Conservation (phyloP, 2,329 filamentous ascomycete species). For the Fonsecaea erecta region DNA sequence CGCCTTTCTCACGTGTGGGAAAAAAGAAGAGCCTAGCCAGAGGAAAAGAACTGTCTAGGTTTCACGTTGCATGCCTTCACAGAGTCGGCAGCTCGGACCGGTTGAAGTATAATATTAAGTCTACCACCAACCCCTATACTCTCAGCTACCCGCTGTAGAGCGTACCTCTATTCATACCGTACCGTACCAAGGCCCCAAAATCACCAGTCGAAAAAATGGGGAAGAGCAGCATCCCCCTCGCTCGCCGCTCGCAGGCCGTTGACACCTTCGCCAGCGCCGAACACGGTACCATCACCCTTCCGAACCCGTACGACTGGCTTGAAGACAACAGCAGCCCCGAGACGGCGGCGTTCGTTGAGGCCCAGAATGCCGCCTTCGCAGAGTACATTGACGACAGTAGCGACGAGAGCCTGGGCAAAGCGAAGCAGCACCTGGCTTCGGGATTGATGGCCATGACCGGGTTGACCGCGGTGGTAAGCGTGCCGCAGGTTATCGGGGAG, state of each 20-base stretch:
- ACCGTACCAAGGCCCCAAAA: too few relatives aligned
- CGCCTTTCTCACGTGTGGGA: too few relatives aligned
- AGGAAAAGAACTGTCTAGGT: too few relatives aligned
- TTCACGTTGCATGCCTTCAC: too few relatives aligned
- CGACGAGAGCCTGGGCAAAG: constrained; percentile 7
- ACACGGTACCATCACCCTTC: constrained; percentile 1
- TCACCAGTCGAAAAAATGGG: background rate
- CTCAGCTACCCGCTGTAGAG: too few relatives aligned
- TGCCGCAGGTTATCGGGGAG: background rate
- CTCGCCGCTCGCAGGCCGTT: constrained; percentile 9
- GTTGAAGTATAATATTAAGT: too few relatives aligned
- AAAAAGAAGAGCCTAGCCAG: too few relatives aligned
- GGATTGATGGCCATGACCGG: constrained; percentile 1
- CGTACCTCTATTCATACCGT: too few relatives aligned
- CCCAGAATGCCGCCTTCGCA: constrained; percentile 7
- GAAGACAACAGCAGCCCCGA: constrained; percentile 9
- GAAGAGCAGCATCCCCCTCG: background rate
- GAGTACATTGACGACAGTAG: background rate
- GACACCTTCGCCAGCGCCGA: constrained; percentile 4
- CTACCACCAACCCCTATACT: too few relatives aligned
- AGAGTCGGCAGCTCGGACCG: too few relatives aligned
- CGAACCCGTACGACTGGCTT: constrained; percentile 22
- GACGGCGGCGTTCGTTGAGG: constrained; percentile 13
- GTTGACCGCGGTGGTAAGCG: background rate
- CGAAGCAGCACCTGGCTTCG: background rate